Evolutionary conservation across 768 basidiomycete species (phyloP).

Genomic region (Xerocomus spinulosus): DNA sequence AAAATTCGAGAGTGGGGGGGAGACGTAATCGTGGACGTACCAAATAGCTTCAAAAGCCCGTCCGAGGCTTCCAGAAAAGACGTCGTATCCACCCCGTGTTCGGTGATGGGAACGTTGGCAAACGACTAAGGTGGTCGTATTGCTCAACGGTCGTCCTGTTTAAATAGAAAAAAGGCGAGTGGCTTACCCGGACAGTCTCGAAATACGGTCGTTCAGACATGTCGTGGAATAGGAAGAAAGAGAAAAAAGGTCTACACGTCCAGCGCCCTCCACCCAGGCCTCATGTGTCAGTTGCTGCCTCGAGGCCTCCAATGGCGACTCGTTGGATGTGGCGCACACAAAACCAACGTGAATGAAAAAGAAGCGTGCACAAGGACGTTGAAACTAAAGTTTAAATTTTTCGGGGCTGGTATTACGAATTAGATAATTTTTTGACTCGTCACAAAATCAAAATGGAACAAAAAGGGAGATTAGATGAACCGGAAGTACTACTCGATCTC

Average conservation of each 20-base stretch:
- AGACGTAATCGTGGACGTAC: slow-evolving; percentile 38
- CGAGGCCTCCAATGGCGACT: slow-evolving; percentile 21
- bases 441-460: too few relatives aligned
- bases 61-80: slow-evolving; percentile 86
- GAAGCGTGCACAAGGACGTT: background rate
- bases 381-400: slow-evolving; percentile 13
- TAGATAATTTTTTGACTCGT: slow-evolving; percentile 25
- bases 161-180: background rate
- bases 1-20: slow-evolving; percentile 2
- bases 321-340: slow-evolving; percentile 19
- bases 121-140: slow-evolving; percentile 57
- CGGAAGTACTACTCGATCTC: slow-evolving; percentile 1
- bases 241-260: too few relatives aligned
- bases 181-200: slow-evolving; percentile 58
- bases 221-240: slow-evolving; percentile 8
- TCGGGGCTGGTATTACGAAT: slow-evolving; percentile 14
- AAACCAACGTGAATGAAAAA: slow-evolving; percentile 21
- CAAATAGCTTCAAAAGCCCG: slow-evolving; percentile 72
- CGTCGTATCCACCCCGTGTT: slow-evolving; percentile 71
- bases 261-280: slow-evolving; percentile 12
- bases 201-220: slow-evolving; percentile 50
- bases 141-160: slow-evolving; percentile 1
- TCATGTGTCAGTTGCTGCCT: slow-evolving; percentile 23
- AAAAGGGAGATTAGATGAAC: slow-evolving; percentile 11
- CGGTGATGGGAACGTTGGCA: slow-evolving; percentile 73